phyloP scores from a whole-genome alignment of 768 basidiomycete species.

The Kondoa subrosea region DNA sequence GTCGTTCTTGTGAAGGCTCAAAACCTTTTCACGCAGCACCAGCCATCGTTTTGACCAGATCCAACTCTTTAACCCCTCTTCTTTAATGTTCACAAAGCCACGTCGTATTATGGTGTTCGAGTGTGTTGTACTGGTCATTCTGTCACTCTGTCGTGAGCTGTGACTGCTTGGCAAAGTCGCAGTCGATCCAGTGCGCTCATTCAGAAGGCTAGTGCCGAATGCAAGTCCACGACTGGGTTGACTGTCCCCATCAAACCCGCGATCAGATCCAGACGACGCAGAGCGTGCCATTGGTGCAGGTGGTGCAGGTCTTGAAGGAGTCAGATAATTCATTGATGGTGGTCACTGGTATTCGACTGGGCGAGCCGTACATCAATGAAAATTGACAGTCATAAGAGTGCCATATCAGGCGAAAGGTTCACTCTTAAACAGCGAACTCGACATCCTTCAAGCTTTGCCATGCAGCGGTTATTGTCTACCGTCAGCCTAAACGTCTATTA shows the following conservation, averaged over 20 bases:
- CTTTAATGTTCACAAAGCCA: constrained; percentile 74
- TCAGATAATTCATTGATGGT: constrained; percentile 12
- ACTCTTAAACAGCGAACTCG: too few species aligned
- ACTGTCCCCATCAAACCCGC: not conserved
- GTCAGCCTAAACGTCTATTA: too few species aligned
- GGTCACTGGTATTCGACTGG: too few species aligned
- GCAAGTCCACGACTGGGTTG: not conserved
- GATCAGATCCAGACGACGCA: constrained; percentile 5
- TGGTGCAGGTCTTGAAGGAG: constrained; percentile 14
- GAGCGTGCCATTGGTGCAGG: constrained; percentile 17
- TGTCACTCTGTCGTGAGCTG: not conserved
- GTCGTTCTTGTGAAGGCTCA: constrained; percentile 81
- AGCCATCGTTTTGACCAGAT: constrained; percentile 85
- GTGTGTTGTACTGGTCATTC: not conserved
- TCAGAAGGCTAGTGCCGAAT: not conserved
- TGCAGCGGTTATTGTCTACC: too few species aligned
- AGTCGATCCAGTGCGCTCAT: not conserved
- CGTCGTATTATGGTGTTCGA: constrained; percentile 39
- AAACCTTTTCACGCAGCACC: constrained; percentile 57
- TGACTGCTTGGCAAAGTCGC: not conserved
- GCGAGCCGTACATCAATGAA: too few species aligned
- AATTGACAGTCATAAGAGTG: too few species aligned
- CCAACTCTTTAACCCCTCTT: constrained; percentile 81
- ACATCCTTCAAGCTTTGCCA: too few species aligned
- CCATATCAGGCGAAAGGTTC: too few species aligned